Evolutionary conservation across 2,329 filamentous ascomycete genomes (phyloP).

Genomic region (Paecilomyces sp.): DNA sequence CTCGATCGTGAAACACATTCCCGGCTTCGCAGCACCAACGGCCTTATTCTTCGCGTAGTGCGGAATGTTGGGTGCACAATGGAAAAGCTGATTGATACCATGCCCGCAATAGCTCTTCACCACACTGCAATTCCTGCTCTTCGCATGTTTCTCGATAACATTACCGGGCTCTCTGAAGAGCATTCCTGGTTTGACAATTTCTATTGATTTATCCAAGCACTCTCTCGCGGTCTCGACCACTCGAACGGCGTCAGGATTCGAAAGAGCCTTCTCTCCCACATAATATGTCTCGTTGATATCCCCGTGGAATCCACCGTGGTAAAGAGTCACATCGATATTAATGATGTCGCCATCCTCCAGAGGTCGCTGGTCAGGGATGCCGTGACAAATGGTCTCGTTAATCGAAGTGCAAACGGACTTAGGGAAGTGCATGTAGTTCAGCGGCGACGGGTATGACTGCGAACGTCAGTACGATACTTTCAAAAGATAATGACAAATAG

Average conservation of each 20-base stretch:
- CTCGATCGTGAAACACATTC: conserved; percentile 99
- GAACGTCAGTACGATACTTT: conserved; percentile 7
- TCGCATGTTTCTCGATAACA: conserved; percentile 91
- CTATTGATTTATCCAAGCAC: conserved; percentile 84
- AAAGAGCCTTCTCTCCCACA: conserved; percentile 77
- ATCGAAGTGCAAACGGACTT: conserved; percentile 96
- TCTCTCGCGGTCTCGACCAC: conserved; percentile 87
- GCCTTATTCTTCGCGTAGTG: conserved; percentile 99
- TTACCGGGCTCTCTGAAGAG: conserved; percentile 91
- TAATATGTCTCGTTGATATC: conserved; percentile 99
- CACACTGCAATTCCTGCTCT: conserved; percentile 75
- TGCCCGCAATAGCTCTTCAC: conserved; percentile 96
- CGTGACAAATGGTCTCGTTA: conserved; percentile 98
- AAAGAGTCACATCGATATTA: conserved; percentile 93
- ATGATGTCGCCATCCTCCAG: conserved; percentile 90
- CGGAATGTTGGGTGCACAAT: conserved; percentile 86
- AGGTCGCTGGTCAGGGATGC: conserved; percentile 85
- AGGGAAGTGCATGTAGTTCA: conserved; percentile 94
- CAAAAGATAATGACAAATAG: neutral
- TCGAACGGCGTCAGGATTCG: conserved; percentile 77
- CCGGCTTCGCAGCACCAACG: conserved; percentile 84
- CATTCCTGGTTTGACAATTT: conserved; percentile 85
- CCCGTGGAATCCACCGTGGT: conserved; percentile 90
- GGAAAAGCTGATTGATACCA: conserved; percentile 89
- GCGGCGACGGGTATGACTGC: conserved; percentile 85